Conservation (phyloP, 257 asterid species). For the Paulownia fortunei region DNA sequence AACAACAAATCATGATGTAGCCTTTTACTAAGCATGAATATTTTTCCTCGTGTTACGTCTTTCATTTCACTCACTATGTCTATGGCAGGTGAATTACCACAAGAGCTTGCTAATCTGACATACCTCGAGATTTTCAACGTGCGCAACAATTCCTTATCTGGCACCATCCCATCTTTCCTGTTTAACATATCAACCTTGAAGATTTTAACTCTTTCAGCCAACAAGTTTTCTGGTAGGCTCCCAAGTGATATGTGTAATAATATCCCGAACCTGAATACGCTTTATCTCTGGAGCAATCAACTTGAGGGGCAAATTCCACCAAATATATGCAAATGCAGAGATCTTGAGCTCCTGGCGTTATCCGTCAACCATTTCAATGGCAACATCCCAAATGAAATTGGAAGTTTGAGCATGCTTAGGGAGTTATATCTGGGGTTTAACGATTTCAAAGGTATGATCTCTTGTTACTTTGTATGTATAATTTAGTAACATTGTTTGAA, state of each 20-base stretch:
- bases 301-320: neutral
- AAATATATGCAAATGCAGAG: conserved; percentile 35
- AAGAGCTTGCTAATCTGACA: conserved; percentile 27
- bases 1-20: no score
- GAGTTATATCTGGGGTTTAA: conserved; percentile 20
- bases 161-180: neutral
- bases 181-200: conserved; percentile 9
- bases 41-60: no score
- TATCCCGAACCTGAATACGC: conserved; percentile 6
- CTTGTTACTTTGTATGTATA: neutral
- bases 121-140: neutral
- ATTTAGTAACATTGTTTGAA: neutral
- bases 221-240: neutral
- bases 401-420: conserved; percentile 24
- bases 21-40: no score
- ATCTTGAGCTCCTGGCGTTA: conserved; percentile 33
- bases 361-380: conserved; percentile 44
- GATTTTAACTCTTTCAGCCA: neutral
- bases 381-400: conserved; percentile 34
- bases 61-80: no score
- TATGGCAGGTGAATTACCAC: conserved; percentile 24
- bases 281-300: neutral
- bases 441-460: conserved; percentile 15
- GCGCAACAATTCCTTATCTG: neutral
- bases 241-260: neutral